Evolutionary conservation across 1,284 basidiomycete genomes (phyloP).

Genomic region (Cryptococcus jaspeensis): DNA sequence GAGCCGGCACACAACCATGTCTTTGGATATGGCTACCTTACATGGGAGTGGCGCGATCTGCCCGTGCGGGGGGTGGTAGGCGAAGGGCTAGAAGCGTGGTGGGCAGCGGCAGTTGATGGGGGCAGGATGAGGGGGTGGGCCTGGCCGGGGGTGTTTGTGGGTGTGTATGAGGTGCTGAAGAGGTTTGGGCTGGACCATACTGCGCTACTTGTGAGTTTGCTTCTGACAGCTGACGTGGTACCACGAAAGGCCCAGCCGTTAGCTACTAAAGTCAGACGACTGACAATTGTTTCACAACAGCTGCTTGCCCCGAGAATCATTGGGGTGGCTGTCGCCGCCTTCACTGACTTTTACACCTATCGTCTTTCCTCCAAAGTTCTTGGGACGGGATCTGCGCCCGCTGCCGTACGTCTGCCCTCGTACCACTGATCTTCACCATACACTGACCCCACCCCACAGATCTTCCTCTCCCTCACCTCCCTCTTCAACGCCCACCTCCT

Average conservation of each 20-base stretch:
- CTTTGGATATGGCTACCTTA: constrained; percentile 87
- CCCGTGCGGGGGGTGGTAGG: constrained; percentile 15
- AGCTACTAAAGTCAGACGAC: constrained; percentile 6
- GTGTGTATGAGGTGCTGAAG: constrained; percentile 71
- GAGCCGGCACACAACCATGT: constrained; percentile 87
- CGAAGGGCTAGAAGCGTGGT: constrained; percentile 10
- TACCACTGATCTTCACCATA: not conserved
- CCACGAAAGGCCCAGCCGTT: not conserved
- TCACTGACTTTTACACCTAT: constrained; percentile 74
- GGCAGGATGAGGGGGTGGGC: constrained; percentile 43
- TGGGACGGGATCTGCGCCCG: constrained; percentile 61
- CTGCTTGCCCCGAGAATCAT: constrained; percentile 66
- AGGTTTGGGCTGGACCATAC: constrained; percentile 57
- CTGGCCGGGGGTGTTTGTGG: constrained; percentile 64
- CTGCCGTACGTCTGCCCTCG: constrained; percentile 60
- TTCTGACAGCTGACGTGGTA: not conserved
- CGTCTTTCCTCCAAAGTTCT: constrained; percentile 63
- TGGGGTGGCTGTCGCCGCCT: constrained; percentile 75
- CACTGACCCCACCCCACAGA: constrained; percentile 53
- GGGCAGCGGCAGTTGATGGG: constrained; percentile 16
- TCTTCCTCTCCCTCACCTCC: constrained; percentile 77
- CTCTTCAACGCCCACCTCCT: constrained; percentile 83
- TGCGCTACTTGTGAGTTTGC: constrained; percentile 58
- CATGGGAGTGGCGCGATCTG: constrained; percentile 90
- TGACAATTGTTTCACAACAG: constrained; percentile 26